Evolutionary conservation across 1,139 yeast species (phyloP).

Genomic region (Suhomyces yuchorum): DNA sequence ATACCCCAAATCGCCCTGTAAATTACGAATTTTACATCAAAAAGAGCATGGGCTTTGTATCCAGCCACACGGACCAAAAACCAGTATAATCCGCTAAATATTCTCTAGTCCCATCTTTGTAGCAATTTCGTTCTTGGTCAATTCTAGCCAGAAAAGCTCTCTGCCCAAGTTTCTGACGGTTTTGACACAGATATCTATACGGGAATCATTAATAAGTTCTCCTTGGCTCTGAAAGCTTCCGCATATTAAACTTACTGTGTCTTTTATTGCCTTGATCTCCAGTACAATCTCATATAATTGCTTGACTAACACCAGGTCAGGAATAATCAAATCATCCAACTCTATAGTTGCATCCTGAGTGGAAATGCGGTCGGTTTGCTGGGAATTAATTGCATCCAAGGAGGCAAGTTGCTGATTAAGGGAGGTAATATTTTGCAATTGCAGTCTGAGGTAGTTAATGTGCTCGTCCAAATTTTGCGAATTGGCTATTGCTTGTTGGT

Average conservation of each 20-base stretch:
- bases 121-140: slow-evolving; percentile 38
- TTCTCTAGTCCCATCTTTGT: slow-evolving; percentile 24
- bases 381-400: slow-evolving; percentile 29
- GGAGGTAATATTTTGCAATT: slow-evolving; percentile 29
- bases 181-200: slow-evolving; percentile 56
- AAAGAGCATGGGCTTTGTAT: background rate
- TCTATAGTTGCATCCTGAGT: slow-evolving; percentile 20
- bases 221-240: slow-evolving; percentile 45
- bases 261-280: slow-evolving; percentile 69
- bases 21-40: background rate
- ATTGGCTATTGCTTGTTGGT: slow-evolving; percentile 43
- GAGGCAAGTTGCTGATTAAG: slow-evolving; percentile 29
- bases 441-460: slow-evolving; percentile 34
- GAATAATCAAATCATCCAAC: slow-evolving; percentile 41
- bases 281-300: slow-evolving; percentile 66
- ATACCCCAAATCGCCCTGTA: too few relatives aligned
- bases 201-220: slow-evolving; percentile 39
- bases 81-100: too few relatives aligned
- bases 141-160: slow-evolving; percentile 65
- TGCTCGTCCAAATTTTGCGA: slow-evolving; percentile 35
- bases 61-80: background rate
- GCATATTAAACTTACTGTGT: slow-evolving; percentile 59
- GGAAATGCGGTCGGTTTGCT: slow-evolving; percentile 23
- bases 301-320: slow-evolving; percentile 44
- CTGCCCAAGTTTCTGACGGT: slow-evolving; percentile 68